These are phyloP conservation scores for Dissophora ornata DNA, from an alignment of 192 early-diverging fungal species.

Conservation along the genomic window DNA sequence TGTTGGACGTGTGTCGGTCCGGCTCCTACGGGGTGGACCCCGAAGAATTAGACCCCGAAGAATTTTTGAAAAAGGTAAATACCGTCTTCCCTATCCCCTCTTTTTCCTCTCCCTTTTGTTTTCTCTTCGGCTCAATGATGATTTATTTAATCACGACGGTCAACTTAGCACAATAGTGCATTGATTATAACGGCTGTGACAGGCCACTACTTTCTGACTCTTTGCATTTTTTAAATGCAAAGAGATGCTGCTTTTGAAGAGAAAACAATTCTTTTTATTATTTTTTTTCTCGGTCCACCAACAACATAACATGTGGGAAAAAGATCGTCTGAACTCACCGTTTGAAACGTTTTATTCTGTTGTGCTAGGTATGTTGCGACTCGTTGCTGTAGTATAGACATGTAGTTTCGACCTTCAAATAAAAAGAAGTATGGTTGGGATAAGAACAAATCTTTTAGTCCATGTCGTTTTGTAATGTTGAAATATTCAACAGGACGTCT, in stretches of 20 bases:
- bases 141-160: slow-evolving; percentile 66
- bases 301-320: too few relatives aligned
- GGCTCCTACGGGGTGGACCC: too few relatives aligned
- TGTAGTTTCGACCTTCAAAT: too few relatives aligned
- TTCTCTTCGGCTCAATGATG: slow-evolving; percentile 53
- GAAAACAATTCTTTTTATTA: not conserved
- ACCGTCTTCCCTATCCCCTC: not conserved
- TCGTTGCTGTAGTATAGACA: too few relatives aligned
- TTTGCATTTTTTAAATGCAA: not conserved
- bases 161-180: slow-evolving; percentile 59
- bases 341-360: not conserved
- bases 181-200: slow-evolving; percentile 60
- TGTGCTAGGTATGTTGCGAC: not conserved
- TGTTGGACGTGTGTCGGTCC: too few relatives aligned
- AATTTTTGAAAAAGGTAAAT: slow-evolving; percentile 1
- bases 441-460: too few relatives aligned
- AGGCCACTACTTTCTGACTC: slow-evolving; percentile 54
- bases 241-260: not conserved
- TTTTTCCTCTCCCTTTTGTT: not conserved
- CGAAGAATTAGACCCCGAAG: too few relatives aligned
- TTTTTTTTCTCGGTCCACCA: too few relatives aligned
- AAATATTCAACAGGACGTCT: too few relatives aligned
- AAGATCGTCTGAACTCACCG: too few relatives aligned
- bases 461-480: too few relatives aligned
- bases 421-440: too few relatives aligned